Conservation (phyloP, 2,329 filamentous ascomycete species). For the Fusarium verrucosum region DNA sequence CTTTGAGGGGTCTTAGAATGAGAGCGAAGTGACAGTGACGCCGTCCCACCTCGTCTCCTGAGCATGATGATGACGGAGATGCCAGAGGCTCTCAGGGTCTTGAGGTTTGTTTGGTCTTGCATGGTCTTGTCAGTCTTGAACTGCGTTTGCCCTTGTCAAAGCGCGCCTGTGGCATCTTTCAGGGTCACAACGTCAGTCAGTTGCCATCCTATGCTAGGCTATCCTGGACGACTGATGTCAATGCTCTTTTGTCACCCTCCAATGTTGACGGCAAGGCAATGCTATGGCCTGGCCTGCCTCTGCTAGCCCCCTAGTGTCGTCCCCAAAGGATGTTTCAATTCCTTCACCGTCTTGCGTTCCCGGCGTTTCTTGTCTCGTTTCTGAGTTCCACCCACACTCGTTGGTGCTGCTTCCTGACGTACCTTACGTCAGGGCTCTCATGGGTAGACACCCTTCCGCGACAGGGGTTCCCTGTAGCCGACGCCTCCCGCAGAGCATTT, state of each 20-base stretch:
- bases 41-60: constrained; percentile 40
- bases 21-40: constrained; percentile 27
- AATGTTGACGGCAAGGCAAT: constrained; percentile 13
- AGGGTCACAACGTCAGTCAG: constrained; percentile 43
- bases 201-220: constrained; percentile 33
- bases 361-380: constrained; percentile 42
- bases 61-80: constrained; percentile 43
- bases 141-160: constrained; percentile 23
- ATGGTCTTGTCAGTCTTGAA: constrained; percentile 9
- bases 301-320: constrained; percentile 33
- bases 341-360: constrained; percentile 46
- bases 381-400: constrained; percentile 41
- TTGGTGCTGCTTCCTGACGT: constrained; percentile 38
- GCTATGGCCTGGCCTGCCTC: constrained; percentile 30
- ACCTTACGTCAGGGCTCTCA: constrained; percentile 47
- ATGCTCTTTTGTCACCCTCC: constrained; percentile 38
- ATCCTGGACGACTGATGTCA: constrained; percentile 43
- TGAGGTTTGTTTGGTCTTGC: constrained; percentile 32
- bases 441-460: constrained; percentile 42
- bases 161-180: constrained; percentile 34
- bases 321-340: constrained; percentile 44
- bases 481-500: constrained; percentile 43
- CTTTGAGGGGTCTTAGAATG: constrained; percentile 24
- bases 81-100: constrained; percentile 36
- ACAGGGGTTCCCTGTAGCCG: constrained; percentile 41